Base-by-base conservation (phyloP, 306 rosid species). In the Gastrolobium bilobum region DNA sequence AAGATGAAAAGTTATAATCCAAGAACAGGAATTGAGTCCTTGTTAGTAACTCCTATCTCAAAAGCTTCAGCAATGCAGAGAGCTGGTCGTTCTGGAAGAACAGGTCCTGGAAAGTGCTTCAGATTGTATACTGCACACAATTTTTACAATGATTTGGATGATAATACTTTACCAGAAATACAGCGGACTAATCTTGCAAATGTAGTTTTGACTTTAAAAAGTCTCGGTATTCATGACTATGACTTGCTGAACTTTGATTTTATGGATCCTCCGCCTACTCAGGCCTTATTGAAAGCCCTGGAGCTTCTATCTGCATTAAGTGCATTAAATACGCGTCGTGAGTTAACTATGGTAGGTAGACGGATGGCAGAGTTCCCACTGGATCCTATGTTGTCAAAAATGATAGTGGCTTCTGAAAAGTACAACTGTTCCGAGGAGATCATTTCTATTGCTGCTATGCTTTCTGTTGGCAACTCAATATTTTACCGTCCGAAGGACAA, bases 201-300 rank as follows among this genome's bases (percentile, higher is more conserved):
- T 88, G 98, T 93, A 37, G 97, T 95, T 51, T 89, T 95, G 79
- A 85, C 83, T 53, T 87, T 95, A 60, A 95, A 95, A 89, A 91
- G 98, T 78, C 96, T 95, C 54, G 98, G 97, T 39, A 95, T 95
- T 77, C 90, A 91, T 57, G 98, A 95, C 82, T 78, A n/a, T n/a
- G n/a, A n/a, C n/a, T n/a, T 93, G 33, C 53, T 93, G 53, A 82
- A 91, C 81, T 95, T 93, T 83, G 98, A 93, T 82, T 95, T 93
- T 80, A 95, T 95, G 99, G 99, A 95, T 81, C 99, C 97, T 68
- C 99, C 98, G 7, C 99, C 99, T 31, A 89, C 98, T 37, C 94
- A 95, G 83, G 97, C 99, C 57, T 84, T 95, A 66, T 81, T 93
- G 80, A 95, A 95, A 86, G 94, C 99, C 63, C 78, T 95, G 82